Evolutionary conservation across 768 basidiomycete genomes (phyloP), one percentile per base, ranked within the genome.

Genomic region (Peribolospora baueri): DNA sequence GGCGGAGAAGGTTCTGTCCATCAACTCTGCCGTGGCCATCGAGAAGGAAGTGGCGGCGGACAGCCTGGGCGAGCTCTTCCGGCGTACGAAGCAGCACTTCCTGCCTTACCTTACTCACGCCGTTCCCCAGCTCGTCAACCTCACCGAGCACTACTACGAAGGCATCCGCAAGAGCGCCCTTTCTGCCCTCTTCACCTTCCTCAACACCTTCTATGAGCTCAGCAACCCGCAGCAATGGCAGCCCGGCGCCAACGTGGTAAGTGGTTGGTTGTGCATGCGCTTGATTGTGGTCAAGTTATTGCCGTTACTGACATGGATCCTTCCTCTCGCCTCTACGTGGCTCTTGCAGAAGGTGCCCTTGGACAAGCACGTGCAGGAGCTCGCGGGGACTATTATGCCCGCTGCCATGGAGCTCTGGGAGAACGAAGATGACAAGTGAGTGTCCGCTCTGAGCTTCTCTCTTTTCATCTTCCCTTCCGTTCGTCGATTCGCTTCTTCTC

Each of bases 1-100:
- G 62, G 68, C 85, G 51, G 84, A 85, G 62, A 85, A 86, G 68
- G 73, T 85, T 68, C 75, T 87, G 64, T 84, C 87, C 58, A 85
- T 90, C 58, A 91, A 88, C 72, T 85, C 82, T 62, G 90, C 88
- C 25, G 81, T 97, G 60, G 90, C 90, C 47, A 87, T 97, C 55
- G 93, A 98, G 74, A 98, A 98, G 70, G 93, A 98, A 72, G 93
- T 95, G 57, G 90, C 93, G 25, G 86, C 87, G 37, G 90, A 97
- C 66, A 86, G 90, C 4, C 80, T 97, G 60, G 88, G 91, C 58
- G 81, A 82, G 42, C 69, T 98, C 58, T 97, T 97, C 66, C 73
- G 77, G 40, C 75, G 82, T 8, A 86, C 84, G 40, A 77, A 79
- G 62, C 69, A 67, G 50, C 80, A 84, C 63, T 97, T 91, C 79